A percentile compares a stretch with the other conserved stretches of the same genome.
phyloP scores from a whole-genome alignment of 805 yeast species.

The Barnettozyma sp. region DNA sequence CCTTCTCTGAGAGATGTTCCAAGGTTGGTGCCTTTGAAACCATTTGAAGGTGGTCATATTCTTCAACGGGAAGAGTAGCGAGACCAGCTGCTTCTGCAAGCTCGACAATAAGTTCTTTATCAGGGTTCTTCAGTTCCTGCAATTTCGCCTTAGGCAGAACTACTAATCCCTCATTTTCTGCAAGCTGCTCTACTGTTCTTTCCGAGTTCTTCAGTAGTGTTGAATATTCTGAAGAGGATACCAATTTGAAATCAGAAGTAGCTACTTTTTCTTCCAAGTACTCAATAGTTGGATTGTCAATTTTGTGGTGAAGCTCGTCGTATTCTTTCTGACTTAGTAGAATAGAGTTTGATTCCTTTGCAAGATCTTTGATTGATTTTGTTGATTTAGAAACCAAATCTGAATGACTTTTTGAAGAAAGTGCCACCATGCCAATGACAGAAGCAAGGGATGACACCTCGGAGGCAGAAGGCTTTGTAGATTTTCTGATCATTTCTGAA shows the following conservation, averaged over 20 bases:
- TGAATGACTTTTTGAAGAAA: constrained; percentile 3
- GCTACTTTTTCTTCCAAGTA: constrained; percentile 20
- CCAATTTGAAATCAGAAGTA: constrained; percentile 5
- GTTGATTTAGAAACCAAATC: constrained; percentile 5
- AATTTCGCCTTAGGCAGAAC: constrained; percentile 23
- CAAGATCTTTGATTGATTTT: constrained; percentile 4
- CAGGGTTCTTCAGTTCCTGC: constrained; percentile 13
- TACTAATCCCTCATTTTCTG: constrained; percentile 20
- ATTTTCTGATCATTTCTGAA: constrained; percentile 9
- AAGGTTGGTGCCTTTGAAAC: constrained; percentile 10
- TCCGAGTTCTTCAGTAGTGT: constrained; percentile 2
- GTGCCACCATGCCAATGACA: constrained; percentile 7
- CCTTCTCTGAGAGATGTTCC: constrained; percentile 9
- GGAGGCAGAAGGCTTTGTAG: constrained; percentile 9
- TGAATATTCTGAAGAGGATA: constrained; percentile 12
- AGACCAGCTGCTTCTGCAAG: constrained; percentile 9
- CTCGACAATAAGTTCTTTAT: constrained; percentile 5
- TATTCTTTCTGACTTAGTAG: constrained; percentile 5
- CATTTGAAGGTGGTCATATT: constrained; percentile 7
- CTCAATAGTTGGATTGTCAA: constrained; percentile 9
- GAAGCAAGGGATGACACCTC: constrained; percentile 12
- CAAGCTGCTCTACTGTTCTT: constrained; percentile 14
- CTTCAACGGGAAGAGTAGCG: constrained; percentile 11
- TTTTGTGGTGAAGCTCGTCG: constrained; percentile 8
- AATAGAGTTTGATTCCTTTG: constrained; percentile 2